Base-by-base conservation (phyloP, 1,284 basidiomycete species). In the Macrocystidia cucumis region DNA sequence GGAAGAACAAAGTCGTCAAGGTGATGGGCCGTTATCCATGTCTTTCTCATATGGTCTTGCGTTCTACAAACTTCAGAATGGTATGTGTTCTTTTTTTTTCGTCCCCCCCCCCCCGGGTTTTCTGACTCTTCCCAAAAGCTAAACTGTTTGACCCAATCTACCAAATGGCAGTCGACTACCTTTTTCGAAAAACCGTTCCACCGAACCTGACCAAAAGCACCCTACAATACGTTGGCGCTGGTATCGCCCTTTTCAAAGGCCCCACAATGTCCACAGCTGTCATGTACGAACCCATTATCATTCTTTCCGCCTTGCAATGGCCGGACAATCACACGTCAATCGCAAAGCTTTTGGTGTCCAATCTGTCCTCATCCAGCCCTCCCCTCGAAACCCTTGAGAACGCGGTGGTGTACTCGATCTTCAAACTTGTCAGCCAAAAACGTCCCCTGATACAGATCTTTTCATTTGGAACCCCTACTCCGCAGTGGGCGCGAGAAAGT, bases 331-430 rank as follows among this genome's bases (percentile, higher is more conserved):
- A 59, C 42, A 45, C 46, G 9, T 47, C 54, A 3, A 56, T 45
- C 38, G 61, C 62, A 40, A 59, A 57, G 34, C 47, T 51, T 38
- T 59, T 63, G 30, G 55, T 57, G 3, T 56, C 54, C 16, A 47
- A 56, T 21, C 61, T 62, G 29, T 42, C 46, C 16, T 18, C 39
- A 0, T 54, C 57, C 30, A 51, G 55, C 3, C 40, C 45, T 9
- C 29, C 37, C 7, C 59, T 54, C 2, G 63, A 65, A 25, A 61
- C 61, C 3, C 63, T 63, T 36, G 62, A 65, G 41, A 62, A 63
- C 38, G 64, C 59, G 31, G 42, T 66, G 8, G 57, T 55, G 3
- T 62, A 59, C 42, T 63, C 59, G 29, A 43, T 66, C 13, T 52
- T 57, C 38, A 46, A 58, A 29, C 41, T 59, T 8, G 63, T 65